phyloP scores from a whole-genome alignment of 2,329 filamentous ascomycete genomes.

The Colletotrichum ledebouriae region DNA sequence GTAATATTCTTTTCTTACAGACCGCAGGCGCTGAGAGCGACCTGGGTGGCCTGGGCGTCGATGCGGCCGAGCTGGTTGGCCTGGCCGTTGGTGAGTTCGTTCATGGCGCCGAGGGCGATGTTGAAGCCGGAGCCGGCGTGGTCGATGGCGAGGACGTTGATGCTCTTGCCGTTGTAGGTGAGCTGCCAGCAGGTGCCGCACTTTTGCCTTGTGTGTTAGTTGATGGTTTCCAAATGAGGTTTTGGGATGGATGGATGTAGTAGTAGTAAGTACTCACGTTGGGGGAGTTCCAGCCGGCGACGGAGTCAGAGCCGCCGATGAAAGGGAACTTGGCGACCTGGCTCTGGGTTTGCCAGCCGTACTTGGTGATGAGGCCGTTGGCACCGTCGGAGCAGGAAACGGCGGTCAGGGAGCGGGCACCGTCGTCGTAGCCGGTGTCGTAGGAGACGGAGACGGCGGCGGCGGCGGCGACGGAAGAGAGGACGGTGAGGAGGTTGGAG shows the following conservation, averaged over 20 bases:
- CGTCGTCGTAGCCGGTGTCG: constrained; percentile 78
- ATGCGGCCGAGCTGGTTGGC: constrained; percentile 65
- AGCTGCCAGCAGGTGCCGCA: constrained; percentile 73
- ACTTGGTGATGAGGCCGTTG: constrained; percentile 75
- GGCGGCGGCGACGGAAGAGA: constrained; percentile 54
- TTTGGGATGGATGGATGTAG: too few relatives aligned
- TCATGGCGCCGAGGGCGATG: constrained; percentile 68
- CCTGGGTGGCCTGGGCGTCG: constrained; percentile 62
- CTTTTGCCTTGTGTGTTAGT: constrained; percentile 44
- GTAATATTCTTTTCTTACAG: constrained; percentile 46
- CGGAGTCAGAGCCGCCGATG: constrained; percentile 66
- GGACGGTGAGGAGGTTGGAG: constrained; percentile 55
- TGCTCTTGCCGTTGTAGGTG: constrained; percentile 62
- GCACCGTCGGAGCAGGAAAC: constrained; percentile 77
- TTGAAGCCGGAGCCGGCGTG: constrained; percentile 65
- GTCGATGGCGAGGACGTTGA: constrained; percentile 71
- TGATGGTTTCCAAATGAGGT: background rate
- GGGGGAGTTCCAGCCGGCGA: constrained; percentile 69
- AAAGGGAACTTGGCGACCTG: constrained; percentile 64
- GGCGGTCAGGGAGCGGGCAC: constrained; percentile 63
- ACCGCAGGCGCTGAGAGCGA: constrained; percentile 59
- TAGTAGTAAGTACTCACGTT: constrained; percentile 47
- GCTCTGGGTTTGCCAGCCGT: constrained; percentile 69
- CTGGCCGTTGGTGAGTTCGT: constrained; percentile 66
- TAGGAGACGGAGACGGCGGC: constrained; percentile 71